phyloP scores from a whole-genome alignment of 192 early-diverging fungal genomes.

The Chytriomyces confervae region DNA sequence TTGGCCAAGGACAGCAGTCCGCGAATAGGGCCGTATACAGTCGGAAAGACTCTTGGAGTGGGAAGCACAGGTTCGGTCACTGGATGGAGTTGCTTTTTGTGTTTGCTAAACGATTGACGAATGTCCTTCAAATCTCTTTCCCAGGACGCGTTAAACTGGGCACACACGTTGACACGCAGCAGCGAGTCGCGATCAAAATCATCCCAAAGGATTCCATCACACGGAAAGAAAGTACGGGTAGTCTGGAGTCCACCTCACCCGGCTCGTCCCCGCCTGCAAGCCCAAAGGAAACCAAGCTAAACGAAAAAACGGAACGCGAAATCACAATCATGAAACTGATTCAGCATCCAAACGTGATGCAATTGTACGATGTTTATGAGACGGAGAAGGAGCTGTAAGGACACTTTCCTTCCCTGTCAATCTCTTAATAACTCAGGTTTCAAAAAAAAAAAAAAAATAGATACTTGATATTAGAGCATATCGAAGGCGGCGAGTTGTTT shows the following conservation, averaged over 20 bases:
- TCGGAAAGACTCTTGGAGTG: slow-evolving; percentile 62
- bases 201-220: slow-evolving; percentile 49
- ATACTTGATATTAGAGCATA: slow-evolving; percentile 70
- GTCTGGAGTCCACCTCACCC: not conserved
- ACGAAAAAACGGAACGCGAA: slow-evolving; percentile 63
- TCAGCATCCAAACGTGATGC: slow-evolving; percentile 61
- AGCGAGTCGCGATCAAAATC: slow-evolving; percentile 63
- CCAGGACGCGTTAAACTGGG: slow-evolving; percentile 61
- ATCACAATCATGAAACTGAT: slow-evolving; percentile 70
- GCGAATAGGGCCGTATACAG: slow-evolving; percentile 57
- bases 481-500: slow-evolving; percentile 77
- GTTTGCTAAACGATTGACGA: not conserved
- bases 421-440: not conserved
- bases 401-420: slow-evolving; percentile 25
- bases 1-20: slow-evolving; percentile 5
- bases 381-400: slow-evolving; percentile 57
- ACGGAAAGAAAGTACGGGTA: slow-evolving; percentile 17
- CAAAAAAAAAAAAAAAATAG: slow-evolving; percentile 36
- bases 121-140: not conserved
- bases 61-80: slow-evolving; percentile 55
- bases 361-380: slow-evolving; percentile 67
- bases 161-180: slow-evolving; percentile 54
- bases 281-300: slow-evolving; percentile 27
- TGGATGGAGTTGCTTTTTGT: not conserved
- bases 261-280: slow-evolving; percentile 1